These are phyloP conservation scores for Chamaenerion angustifolium DNA, from an alignment of 345 rosid genomes.

Conservation along the genomic window DNA sequence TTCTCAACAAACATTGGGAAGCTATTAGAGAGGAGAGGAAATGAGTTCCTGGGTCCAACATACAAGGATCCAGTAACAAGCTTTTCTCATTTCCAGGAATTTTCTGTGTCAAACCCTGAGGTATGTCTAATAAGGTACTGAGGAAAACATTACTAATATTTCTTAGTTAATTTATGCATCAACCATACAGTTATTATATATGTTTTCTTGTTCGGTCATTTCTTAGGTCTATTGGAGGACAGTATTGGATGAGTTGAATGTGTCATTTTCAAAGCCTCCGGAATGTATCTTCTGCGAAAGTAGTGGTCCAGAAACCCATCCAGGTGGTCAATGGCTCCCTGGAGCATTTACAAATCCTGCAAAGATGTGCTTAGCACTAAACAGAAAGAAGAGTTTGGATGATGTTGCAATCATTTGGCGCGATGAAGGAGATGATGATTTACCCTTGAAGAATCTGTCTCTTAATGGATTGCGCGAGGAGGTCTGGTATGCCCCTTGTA, in stretches of 20 bases:
- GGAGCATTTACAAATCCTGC: constrained; percentile 79
- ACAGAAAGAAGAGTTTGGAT: constrained; percentile 34
- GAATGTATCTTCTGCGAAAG: constrained; percentile 32
- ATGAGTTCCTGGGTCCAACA: constrained; percentile 52
- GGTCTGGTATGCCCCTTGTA: constrained; percentile 55
- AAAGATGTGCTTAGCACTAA: constrained; percentile 42
- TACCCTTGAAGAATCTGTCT: constrained; percentile 57
- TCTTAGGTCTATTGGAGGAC: constrained; percentile 74
- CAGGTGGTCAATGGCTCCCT: constrained; percentile 91
- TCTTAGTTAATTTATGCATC: neutral
- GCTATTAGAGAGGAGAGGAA: constrained; percentile 56
- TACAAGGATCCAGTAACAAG: constrained; percentile 69
- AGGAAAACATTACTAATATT: neutral
- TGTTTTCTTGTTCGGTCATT: constrained; percentile 8
- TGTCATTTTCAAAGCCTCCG: constrained; percentile 58
- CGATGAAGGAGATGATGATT: constrained; percentile 63
- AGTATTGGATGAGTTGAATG: constrained; percentile 48
- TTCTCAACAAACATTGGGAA: constrained; percentile 50
- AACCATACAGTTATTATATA: neutral
- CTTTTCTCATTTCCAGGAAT: constrained; percentile 73
- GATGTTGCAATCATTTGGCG: constrained; percentile 71
- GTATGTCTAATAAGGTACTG: constrained; percentile 16
- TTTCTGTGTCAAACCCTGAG: constrained; percentile 81
- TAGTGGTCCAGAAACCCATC: constrained; percentile 24
- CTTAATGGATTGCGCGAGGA: constrained; percentile 52